These are phyloP conservation scores for Aspergillus diversus DNA, from an alignment of 495 filamentous ascomycete species.

Conservation along the genomic window DNA sequence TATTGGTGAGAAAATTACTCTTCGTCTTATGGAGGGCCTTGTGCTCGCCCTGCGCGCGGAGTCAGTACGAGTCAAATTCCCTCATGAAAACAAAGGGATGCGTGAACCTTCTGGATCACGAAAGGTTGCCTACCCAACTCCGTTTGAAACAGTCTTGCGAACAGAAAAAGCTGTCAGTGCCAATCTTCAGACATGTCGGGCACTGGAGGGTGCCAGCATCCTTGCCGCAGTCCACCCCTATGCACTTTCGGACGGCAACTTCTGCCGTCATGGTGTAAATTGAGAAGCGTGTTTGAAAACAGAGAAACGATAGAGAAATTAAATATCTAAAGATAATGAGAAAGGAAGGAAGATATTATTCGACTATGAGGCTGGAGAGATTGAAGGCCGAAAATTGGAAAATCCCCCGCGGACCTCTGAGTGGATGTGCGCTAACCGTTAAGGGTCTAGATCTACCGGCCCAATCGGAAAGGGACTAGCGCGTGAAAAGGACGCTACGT, in stretches of 20 bases:
- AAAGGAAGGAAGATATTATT: neutral
- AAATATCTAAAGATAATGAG: conserved; percentile 2
- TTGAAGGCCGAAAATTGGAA: conserved; percentile 9
- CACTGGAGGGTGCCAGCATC: conserved; percentile 85
- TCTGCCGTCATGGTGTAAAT: conserved; percentile 16
- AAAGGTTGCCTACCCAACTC: conserved; percentile 78
- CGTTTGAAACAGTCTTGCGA: conserved; percentile 98
- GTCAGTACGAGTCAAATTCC: conserved; percentile 6
- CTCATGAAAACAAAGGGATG: conserved; percentile 4
- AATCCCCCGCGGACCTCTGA: conserved; percentile 12
- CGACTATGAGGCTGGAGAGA: conserved; percentile 4
- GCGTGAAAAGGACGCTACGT: no score
- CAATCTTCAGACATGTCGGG: conserved; percentile 89
- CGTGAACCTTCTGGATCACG: conserved; percentile 34
- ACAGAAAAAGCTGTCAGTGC: conserved; percentile 94
- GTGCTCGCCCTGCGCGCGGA: conserved; percentile 68
- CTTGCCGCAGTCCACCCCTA: conserved; percentile 79
- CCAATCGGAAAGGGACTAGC: no score
- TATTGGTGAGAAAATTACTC: conserved; percentile 61
- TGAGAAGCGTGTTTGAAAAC: neutral
- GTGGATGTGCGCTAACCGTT: no score
- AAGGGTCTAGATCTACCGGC: no score
- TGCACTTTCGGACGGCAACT: conserved; percentile 61
- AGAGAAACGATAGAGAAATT: neutral
- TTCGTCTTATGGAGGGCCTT: conserved; percentile 83